Percentiles rank a stretch among this genome's conserved stretches.
These are phyloP conservation scores for Gentiana dahurica DNA, from an alignment of 257 asterid species.

Conservation along the genomic window DNA sequence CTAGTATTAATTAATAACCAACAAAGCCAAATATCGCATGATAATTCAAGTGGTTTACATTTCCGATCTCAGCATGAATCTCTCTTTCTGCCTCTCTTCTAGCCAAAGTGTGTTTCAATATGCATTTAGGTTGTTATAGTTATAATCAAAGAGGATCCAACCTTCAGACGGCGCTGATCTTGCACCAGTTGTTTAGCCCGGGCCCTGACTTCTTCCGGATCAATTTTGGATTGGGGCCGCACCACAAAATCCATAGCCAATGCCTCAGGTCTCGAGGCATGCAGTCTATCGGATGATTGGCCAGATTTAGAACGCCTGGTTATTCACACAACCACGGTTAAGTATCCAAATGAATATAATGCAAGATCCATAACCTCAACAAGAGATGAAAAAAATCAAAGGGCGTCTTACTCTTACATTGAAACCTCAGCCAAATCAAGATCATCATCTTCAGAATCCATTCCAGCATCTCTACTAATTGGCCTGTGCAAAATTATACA, in stretches of 20 bases:
- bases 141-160: conserved; percentile 13
- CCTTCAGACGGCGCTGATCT: conserved; percentile 81
- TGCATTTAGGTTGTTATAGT: no score
- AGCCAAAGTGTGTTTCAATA: no score
- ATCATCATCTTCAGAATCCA: conserved; percentile 74
- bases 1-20: no score
- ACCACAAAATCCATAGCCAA: conserved; percentile 90
- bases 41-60: no score
- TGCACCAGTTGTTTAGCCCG: conserved; percentile 54
- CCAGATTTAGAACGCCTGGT: conserved; percentile 67
- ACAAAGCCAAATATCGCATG: no score
- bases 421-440: conserved; percentile 58
- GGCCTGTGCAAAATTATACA: conserved; percentile 28
- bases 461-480: conserved; percentile 48
- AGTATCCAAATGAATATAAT: no score
- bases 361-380: no score
- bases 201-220: conserved; percentile 80
- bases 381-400: neutral
- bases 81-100: no score
- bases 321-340: conserved; percentile 6
- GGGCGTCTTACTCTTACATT: conserved; percentile 37
- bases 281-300: conserved; percentile 57
- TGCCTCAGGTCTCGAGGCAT: conserved; percentile 54
- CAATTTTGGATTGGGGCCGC: conserved; percentile 92
- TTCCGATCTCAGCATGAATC: no score